Evolutionary conservation across 768 basidiomycete species (phyloP), one percentile per base, ranked within the genome.

Genomic region (Rhodotorula kratochvilovae): DNA sequence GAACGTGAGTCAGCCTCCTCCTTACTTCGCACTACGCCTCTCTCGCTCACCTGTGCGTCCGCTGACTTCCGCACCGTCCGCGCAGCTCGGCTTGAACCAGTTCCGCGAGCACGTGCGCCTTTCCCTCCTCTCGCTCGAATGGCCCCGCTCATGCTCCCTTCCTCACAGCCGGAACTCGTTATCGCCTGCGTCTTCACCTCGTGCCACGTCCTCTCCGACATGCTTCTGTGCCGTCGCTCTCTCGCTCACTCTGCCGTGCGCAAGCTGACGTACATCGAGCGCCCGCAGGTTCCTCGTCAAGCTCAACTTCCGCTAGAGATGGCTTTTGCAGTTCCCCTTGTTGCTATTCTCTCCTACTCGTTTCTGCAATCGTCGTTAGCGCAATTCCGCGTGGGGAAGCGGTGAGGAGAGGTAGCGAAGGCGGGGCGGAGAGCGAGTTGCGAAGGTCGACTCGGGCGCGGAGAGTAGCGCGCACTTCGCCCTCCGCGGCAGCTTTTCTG

Each of bases 151-250:
- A 61, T 53, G 35, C 62, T 27, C 61, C 57, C 10, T 70, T 69
- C 15, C 74, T 76, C 31, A 21, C 70, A 72, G 65, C 66, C 62
- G 33, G 66, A 67, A 5, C 67, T 74, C 12, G 65, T 74, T 35
- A 43, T 63, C 39, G 59, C 65, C 35, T 66, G 72, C 76, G 79
- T 81, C 21, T 81, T 80, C 80, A 78, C 81, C 21, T 76, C 79
- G 0, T 79, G 81, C 11, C 82, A 83, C 66, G 81, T 82, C 43
- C 78, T 81, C 5, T 81, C 80, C 76, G 81, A 81, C 68, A 80
- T 82, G 61, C 78, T 82, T 16, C 71, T 82, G 43, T 81, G 79
- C n/a, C 53, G 42, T 64, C 16, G 1, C 2, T 2, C 54, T 5
- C 17, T 16, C 10, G 29, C 10, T 29, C 21, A 3, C 50, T 29